These are phyloP conservation scores for Albophoma yamanashiensis DNA, from an alignment of 2,329 filamentous ascomycete species.

Conservation along the genomic window DNA sequence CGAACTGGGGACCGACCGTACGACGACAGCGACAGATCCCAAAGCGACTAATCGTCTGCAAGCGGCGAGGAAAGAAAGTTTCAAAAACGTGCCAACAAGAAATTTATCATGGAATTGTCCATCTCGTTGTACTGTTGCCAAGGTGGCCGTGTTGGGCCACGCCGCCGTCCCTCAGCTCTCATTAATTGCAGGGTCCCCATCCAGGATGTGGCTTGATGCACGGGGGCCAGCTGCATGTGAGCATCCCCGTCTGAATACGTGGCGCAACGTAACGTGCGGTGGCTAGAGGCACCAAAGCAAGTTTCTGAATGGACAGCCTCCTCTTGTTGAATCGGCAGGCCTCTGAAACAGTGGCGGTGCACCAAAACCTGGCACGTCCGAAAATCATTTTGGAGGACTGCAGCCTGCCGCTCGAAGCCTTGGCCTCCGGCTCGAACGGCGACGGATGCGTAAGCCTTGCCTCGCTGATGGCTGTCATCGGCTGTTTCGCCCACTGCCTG, in stretches of 20 bases:
- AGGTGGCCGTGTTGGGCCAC: neutral
- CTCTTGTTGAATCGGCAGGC: neutral
- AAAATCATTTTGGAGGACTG: neutral
- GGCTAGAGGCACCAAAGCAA: neutral
- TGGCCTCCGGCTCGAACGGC: neutral
- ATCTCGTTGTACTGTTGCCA: neutral
- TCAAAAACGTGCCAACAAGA: neutral
- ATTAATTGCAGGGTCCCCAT: neutral
- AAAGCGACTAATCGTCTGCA: neutral
- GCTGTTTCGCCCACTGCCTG: neutral
- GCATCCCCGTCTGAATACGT: neutral
- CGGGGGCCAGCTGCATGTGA: neutral
- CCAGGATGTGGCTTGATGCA: neutral
- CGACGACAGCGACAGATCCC: neutral
- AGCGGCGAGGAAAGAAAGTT: neutral
- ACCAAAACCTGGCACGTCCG: neutral
- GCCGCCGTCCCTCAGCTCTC: neutral
- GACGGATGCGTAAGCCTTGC: neutral
- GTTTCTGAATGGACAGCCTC: neutral
- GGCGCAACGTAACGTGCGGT: neutral
- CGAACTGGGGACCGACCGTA: neutral
- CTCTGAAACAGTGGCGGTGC: constrained; percentile 8
- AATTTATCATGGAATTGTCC: neutral
- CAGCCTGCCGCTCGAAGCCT: neutral
- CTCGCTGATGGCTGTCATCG: neutral